phyloP scores from a whole-genome alignment of 2,329 filamentous ascomycete species.

The Fusarium hainanense region DNA sequence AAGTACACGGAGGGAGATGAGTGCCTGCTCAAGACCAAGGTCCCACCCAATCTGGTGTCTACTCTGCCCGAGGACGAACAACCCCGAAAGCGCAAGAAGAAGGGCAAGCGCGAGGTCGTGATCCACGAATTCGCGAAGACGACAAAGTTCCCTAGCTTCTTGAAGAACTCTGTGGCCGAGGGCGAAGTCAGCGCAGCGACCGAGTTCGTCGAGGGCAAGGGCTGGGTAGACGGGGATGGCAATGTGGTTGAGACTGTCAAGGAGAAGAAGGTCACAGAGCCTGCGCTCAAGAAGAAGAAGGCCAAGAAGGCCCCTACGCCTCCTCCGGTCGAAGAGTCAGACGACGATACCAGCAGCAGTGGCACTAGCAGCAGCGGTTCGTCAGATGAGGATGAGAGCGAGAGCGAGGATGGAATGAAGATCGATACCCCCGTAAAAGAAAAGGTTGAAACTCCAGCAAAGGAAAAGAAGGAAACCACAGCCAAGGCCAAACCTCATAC shows the following conservation, averaged over 20 bases:
- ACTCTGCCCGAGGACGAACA: slow-evolving; percentile 56
- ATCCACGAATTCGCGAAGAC: slow-evolving; percentile 93
- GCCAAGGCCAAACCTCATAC: slow-evolving; percentile 23
- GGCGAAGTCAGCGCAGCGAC: slow-evolving; percentile 51
- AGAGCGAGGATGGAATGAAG: slow-evolving; percentile 41
- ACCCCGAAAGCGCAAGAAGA: slow-evolving; percentile 69
- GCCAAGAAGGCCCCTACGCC: slow-evolving; percentile 29
- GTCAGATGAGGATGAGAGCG: slow-evolving; percentile 47
- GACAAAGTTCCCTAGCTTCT: slow-evolving; percentile 82
- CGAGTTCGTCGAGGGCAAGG: slow-evolving; percentile 83
- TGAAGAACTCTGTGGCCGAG: slow-evolving; percentile 64
- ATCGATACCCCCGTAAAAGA: slow-evolving; percentile 9
- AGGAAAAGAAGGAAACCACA: slow-evolving; percentile 11
- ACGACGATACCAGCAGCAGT: slow-evolving; percentile 49
- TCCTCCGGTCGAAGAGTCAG: slow-evolving; percentile 35
- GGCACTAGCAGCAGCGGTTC: slow-evolving; percentile 52
- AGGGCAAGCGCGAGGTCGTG: slow-evolving; percentile 66
- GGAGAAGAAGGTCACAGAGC: slow-evolving; percentile 46
- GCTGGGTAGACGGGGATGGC: slow-evolving; percentile 86
- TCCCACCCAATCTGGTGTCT: slow-evolving; percentile 64
- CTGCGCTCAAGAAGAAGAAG: slow-evolving; percentile 43
- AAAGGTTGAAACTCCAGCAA: background rate
- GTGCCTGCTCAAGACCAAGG: slow-evolving; percentile 83
- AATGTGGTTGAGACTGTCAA: slow-evolving; percentile 74
- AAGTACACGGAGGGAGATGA: slow-evolving; percentile 86